A percentile compares a stretch with the other conserved stretches of the same genome.
These are phyloP conservation scores for Fraxinus angustifolia DNA, from an alignment of 305 asterid genomes.

Conservation along the genomic window DNA sequence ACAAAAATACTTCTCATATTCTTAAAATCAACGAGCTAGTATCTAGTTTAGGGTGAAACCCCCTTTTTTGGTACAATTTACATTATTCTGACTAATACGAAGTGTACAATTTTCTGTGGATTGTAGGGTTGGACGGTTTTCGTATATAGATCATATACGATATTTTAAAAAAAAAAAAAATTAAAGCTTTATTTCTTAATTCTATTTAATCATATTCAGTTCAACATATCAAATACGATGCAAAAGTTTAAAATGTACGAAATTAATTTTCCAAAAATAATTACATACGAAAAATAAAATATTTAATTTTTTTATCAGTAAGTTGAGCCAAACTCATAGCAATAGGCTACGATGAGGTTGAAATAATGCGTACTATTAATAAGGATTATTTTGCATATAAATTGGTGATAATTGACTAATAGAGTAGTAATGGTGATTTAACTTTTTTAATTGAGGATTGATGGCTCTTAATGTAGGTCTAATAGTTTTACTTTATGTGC, in stretches of 20 bases:
- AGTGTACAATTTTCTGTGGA: neutral
- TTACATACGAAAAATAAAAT: neutral
- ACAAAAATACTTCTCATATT: neutral
- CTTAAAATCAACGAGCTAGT: neutral
- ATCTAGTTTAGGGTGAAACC: neutral
- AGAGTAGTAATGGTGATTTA: neutral
- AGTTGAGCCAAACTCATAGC: neutral
- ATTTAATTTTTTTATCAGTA: neutral
- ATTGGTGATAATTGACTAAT: neutral
- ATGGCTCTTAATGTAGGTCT: neutral
- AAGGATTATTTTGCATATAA: neutral
- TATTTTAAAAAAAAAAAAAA: too few species aligned
- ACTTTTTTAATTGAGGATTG: neutral
- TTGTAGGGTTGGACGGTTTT: neutral
- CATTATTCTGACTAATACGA: too few species aligned
- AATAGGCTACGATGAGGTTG: neutral
- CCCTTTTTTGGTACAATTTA: neutral
- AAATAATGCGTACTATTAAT: neutral
- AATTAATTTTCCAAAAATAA: too few species aligned
- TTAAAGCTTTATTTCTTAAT: too few species aligned
- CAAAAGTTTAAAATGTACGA: neutral
- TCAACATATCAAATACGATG: neutral
- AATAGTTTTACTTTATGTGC: neutral
- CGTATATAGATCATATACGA: too few species aligned
- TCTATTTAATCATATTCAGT: too few species aligned